Evolutionary conservation across 75 land plant genomes (phyloP).

Genomic region (Picea glauca): DNA sequence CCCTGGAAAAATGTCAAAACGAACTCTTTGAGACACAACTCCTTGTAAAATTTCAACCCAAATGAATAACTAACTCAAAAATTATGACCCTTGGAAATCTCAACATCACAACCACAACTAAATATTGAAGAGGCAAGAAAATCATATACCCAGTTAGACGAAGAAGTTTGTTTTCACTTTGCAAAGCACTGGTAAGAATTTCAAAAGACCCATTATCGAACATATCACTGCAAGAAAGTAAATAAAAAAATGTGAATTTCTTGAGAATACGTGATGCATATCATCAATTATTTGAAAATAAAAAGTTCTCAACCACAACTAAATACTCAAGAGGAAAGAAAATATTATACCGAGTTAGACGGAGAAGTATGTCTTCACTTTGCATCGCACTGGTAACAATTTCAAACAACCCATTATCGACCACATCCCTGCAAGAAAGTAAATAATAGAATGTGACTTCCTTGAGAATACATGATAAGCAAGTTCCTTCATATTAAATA

Average conservation of each 20-base stretch:
- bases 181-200: slow-evolving; percentile 58
- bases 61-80: too few species aligned
- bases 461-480: background rate
- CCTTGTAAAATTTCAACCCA: too few species aligned
- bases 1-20: too few species aligned
- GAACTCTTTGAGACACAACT: too few species aligned
- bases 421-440: slow-evolving; percentile 56
- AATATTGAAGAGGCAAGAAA: background rate
- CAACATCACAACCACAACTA: background rate
- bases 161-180: slow-evolving; percentile 69
- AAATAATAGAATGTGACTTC: background rate
- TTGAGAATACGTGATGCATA: background rate
- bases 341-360: slow-evolving; percentile 60
- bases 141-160: slow-evolving; percentile 71
- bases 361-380: slow-evolving; percentile 65
- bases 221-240: slow-evolving; percentile 55
- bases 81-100: too few species aligned
- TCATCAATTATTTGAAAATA: background rate
- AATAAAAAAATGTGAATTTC: background rate
- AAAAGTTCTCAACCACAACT: slow-evolving; percentile 1
- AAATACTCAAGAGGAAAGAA: background rate
- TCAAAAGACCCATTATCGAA: slow-evolving; percentile 87
- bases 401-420: slow-evolving; percentile 77
- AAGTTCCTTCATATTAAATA: background rate
- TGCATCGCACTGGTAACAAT: slow-evolving; percentile 56